Evolutionary conservation across 202 grass and related monocot species (phyloP).

Genomic region (Zizania palustris): DNA sequence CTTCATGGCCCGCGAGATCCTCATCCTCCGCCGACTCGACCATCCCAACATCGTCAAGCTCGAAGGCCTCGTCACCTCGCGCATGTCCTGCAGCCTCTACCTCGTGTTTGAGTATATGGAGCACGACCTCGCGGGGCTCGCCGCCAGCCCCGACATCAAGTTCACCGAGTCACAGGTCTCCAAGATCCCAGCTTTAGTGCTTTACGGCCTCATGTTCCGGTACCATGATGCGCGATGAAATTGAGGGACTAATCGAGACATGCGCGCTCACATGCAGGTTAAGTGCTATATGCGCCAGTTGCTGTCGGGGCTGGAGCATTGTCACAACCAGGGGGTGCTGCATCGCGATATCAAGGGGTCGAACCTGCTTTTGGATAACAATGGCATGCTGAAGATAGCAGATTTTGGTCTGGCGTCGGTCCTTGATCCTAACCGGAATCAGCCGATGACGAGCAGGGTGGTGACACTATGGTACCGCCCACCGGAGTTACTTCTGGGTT

Average conservation of each 20-base stretch:
- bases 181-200: too few relatives aligned
- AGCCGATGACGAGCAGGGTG: slow-evolving; percentile 33
- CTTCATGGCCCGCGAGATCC: slow-evolving; percentile 94
- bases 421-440: slow-evolving; percentile 20
- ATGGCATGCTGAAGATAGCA: slow-evolving; percentile 31
- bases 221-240: too few relatives aligned
- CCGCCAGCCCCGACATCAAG: slow-evolving; percentile 81
- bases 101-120: slow-evolving; percentile 95
- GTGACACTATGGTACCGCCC: slow-evolving; percentile 61
- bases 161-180: slow-evolving; percentile 87
- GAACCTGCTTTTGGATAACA: slow-evolving; percentile 37
- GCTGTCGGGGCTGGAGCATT: too few relatives aligned
- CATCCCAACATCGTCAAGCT: slow-evolving; percentile 83
- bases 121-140: slow-evolving; percentile 81
- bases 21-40: slow-evolving; percentile 81
- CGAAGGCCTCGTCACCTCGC: slow-evolving; percentile 79
- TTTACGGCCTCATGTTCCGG: too few relatives aligned
- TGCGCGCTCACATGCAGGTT: too few relatives aligned
- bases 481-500: slow-evolving; percentile 53
- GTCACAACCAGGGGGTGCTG: too few relatives aligned
- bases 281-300: too few relatives aligned
- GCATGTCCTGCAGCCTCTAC: slow-evolving; percentile 94
- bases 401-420: slow-evolving; percentile 27
- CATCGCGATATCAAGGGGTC: slow-evolving; percentile 45
- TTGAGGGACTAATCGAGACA: too few relatives aligned